Evolutionary conservation across 2,329 filamentous ascomycete genomes (phyloP).

Genomic region (Leptographium wingfieldii): DNA sequence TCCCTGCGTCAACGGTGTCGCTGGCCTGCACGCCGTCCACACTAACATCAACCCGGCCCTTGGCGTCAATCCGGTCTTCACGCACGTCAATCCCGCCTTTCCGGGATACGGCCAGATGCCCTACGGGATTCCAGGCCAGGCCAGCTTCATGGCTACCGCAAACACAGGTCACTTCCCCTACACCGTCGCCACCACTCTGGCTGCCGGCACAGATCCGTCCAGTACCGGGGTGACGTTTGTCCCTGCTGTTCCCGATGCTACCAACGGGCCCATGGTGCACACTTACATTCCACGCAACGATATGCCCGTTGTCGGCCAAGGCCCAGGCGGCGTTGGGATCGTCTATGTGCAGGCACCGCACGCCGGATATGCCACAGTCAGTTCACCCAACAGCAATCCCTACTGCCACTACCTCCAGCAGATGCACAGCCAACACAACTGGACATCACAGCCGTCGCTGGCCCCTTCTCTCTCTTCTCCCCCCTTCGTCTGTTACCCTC

Average conservation of each 20-base stretch:
- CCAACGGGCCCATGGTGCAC: constrained; percentile 41
- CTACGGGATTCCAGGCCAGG: constrained; percentile 4
- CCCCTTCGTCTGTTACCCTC: not conserved
- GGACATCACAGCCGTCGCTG: not conserved
- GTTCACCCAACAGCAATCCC: constrained; percentile 1
- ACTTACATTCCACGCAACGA: constrained; percentile 44
- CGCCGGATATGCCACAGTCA: constrained; percentile 8
- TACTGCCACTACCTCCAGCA: not conserved
- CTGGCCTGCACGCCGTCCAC: not conserved
- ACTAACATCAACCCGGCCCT: constrained; percentile 8
- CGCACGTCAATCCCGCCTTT: constrained; percentile 6
- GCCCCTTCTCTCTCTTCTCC: not conserved
- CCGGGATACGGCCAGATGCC: constrained; percentile 1
- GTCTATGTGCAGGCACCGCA: constrained; percentile 9
- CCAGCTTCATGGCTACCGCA: constrained; percentile 14
- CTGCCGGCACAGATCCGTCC: constrained; percentile 6
- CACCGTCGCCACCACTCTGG: not conserved
- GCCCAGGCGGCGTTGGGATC: constrained; percentile 3
- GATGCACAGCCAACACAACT: not conserved
- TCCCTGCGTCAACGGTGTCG: not conserved
- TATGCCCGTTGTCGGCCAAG: constrained; percentile 17
- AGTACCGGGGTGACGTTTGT: constrained; percentile 38
- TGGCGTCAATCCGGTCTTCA: constrained; percentile 11
- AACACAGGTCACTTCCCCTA: not conserved
- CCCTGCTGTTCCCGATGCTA: constrained; percentile 45